These are phyloP conservation scores for Tulasnella sp. DNA, from an alignment of 768 basidiomycete species.

Conservation along the genomic window DNA sequence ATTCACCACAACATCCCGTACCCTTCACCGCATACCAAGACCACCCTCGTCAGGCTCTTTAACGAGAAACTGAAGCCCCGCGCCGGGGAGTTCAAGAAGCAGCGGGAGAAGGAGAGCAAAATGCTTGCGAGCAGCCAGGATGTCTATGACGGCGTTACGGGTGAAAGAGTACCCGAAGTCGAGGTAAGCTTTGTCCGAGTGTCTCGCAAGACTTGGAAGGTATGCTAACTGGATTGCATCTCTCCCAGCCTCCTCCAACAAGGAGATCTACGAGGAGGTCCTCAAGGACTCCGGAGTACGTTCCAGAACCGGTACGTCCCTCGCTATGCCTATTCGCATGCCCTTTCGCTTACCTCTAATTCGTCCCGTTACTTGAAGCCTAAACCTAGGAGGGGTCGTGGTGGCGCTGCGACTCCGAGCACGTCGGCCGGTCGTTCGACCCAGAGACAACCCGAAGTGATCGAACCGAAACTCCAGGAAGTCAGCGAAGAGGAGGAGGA, in stretches of 20 bases:
- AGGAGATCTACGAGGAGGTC: constrained; percentile 54
- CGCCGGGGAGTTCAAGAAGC: constrained; percentile 44
- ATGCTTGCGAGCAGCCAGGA: constrained; percentile 72
- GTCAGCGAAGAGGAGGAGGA: not conserved
- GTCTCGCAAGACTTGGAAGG: not conserved
- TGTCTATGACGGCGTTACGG: constrained; percentile 73
- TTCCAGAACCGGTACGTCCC: constrained; percentile 23
- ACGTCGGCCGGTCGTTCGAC: not conserved
- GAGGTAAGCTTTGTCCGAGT: not conserved
- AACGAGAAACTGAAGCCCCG: constrained; percentile 61
- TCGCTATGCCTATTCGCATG: not conserved
- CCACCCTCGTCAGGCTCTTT: constrained; percentile 63
- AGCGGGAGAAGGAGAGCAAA: constrained; percentile 51
- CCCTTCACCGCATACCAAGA: constrained; percentile 64
- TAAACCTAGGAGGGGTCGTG: not conserved
- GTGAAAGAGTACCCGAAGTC: constrained; percentile 21
- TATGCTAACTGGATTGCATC: constrained; percentile 13
- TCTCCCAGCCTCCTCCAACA: constrained; percentile 21
- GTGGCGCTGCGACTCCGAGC: not conserved
- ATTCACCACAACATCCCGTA: constrained; percentile 65
- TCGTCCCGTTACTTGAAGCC: not conserved
- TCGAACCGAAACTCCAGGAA: not conserved
- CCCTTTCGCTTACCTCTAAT: not conserved
- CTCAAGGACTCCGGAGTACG: constrained; percentile 44
- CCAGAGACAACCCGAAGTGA: not conserved